Conservation (phyloP, 2,329 filamentous ascomycete genomes). For the Didymella keratinophila region DNA sequence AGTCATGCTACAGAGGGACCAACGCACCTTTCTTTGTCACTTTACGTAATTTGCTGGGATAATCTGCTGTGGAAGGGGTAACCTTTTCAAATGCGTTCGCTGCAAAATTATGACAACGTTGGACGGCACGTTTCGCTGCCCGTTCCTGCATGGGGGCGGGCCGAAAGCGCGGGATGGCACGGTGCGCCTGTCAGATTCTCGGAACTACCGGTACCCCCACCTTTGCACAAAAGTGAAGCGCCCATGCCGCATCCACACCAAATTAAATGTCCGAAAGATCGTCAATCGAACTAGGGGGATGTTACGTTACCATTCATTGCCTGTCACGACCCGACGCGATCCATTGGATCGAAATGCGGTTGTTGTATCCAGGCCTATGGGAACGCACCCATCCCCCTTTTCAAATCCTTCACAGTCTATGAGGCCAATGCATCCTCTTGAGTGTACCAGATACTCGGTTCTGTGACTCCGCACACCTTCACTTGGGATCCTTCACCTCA, state of each 20-base stretch:
- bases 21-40: not conserved
- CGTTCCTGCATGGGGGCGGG: not conserved
- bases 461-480: not conserved
- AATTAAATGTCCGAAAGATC: conserved; percentile 9
- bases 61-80: not conserved
- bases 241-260: not conserved
- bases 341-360: not conserved
- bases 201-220: not conserved
- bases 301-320: not conserved
- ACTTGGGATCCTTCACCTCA: not conserved
- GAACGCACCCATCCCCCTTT: not conserved
- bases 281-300: not conserved
- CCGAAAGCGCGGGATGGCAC: conserved; percentile 1
- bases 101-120: not conserved
- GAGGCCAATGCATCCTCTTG: not conserved
- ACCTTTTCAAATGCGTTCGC: not conserved
- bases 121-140: not conserved
- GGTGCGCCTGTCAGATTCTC: not conserved
- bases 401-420: not conserved
- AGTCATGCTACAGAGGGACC: not conserved
- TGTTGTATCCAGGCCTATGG: not conserved
- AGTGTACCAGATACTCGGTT: not conserved
- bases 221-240: not conserved
- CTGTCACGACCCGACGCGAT: not conserved
- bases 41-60: not conserved